These are phyloP conservation scores for Penicillium sp. DNA, from an alignment of 2,329 filamentous ascomycete genomes.

Conservation along the genomic window DNA sequence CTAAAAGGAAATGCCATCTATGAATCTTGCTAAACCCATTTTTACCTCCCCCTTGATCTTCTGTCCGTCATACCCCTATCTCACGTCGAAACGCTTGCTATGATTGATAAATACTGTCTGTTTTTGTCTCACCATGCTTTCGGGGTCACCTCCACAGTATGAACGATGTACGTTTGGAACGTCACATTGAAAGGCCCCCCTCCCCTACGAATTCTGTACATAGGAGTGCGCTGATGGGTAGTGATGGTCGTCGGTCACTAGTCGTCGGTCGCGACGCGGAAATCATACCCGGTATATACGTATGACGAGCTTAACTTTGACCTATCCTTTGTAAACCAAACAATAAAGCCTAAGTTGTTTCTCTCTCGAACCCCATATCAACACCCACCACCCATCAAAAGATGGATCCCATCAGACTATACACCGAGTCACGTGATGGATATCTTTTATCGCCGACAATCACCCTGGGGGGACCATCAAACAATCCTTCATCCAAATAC, in stretches of 20 bases:
- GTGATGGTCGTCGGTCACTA: constrained; percentile 11
- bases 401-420: too few relatives aligned
- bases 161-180: constrained; percentile 19
- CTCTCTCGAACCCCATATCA: too few relatives aligned
- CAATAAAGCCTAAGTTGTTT: not conserved
- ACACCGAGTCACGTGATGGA: constrained; percentile 12
- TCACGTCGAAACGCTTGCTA: constrained; percentile 33
- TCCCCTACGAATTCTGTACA: constrained; percentile 22
- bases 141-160: constrained; percentile 9
- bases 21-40: not conserved
- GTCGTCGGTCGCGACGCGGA: constrained; percentile 8
- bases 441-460: not conserved
- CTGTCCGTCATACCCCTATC: constrained; percentile 16
- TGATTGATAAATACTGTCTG: constrained; percentile 28
- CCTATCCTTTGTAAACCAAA: not conserved
- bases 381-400: too few relatives aligned
- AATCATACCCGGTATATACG: constrained; percentile 22
- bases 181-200: constrained; percentile 14
- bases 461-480: not conserved
- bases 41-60: not conserved
- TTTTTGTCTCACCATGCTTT: constrained; percentile 13
- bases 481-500: not conserved
- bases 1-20: not conserved
- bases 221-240: constrained; percentile 17
- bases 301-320: not conserved